phyloP scores from a whole-genome alignment of 2,329 filamentous ascomycete species.

The Verticillium zaregamsianum region DNA sequence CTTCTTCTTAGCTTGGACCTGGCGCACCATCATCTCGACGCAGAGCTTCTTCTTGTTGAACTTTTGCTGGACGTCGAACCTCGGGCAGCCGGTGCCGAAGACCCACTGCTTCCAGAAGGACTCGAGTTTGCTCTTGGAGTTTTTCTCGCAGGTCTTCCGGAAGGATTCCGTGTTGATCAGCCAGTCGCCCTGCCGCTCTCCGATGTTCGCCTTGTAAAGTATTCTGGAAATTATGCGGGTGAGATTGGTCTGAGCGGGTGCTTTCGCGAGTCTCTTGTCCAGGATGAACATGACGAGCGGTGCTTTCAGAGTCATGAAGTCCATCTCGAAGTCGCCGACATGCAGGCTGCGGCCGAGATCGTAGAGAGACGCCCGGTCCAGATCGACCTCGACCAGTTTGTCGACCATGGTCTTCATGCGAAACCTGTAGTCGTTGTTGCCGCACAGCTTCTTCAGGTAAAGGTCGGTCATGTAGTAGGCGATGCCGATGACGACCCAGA shows the following conservation, averaged over 20 bases:
- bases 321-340: slow-evolving; percentile 77
- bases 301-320: slow-evolving; percentile 89
- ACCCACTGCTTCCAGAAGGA: slow-evolving; percentile 95
- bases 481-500: slow-evolving; percentile 85
- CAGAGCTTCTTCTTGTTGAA: slow-evolving; percentile 98
- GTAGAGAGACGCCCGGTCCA: slow-evolving; percentile 76
- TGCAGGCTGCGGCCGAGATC: slow-evolving; percentile 74
- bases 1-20: slow-evolving; percentile 55
- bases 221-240: slow-evolving; percentile 82
- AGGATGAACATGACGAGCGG: slow-evolving; percentile 89
- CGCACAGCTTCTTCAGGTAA: slow-evolving; percentile 85
- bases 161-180: slow-evolving; percentile 74
- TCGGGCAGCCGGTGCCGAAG: slow-evolving; percentile 79
- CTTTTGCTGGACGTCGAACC: slow-evolving; percentile 77
- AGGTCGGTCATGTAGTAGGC: slow-evolving; percentile 94
- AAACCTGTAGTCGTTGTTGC: slow-evolving; percentile 92
- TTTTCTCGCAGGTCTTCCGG: slow-evolving; percentile 78
- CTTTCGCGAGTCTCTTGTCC: slow-evolving; percentile 85
- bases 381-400: slow-evolving; percentile 73
- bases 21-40: slow-evolving; percentile 84
- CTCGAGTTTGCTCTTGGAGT: slow-evolving; percentile 81
- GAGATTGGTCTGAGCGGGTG: slow-evolving; percentile 65
- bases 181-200: slow-evolving; percentile 57
- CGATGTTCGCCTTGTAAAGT: slow-evolving; percentile 76
- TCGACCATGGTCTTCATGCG: slow-evolving; percentile 84